phyloP scores from a whole-genome alignment of 169 alveolate genomes.

The Theileria annulata region DNA sequence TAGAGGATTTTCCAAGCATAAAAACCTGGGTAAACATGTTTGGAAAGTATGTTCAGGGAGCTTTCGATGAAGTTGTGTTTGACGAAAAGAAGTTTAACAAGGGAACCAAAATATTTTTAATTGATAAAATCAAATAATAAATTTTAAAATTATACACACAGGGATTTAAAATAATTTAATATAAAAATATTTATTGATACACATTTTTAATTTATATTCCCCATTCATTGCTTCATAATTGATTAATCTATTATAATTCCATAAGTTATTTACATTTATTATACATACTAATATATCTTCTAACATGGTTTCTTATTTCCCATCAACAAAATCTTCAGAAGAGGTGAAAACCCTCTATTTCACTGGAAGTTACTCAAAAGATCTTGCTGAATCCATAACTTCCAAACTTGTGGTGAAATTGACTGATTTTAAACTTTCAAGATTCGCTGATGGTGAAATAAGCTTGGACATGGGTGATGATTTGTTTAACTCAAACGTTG shows the following conservation, averaged over 20 bases:
- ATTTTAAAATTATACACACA: no score
- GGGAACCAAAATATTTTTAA: background rate
- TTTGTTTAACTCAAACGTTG: constrained; percentile 90
- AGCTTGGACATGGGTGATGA: constrained; percentile 86
- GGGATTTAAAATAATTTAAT: no score
- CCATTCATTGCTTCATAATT: no score
- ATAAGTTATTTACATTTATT: no score
- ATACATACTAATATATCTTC: no score
- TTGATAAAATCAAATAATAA: background rate
- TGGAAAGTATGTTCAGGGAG: background rate
- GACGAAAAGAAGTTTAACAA: background rate
- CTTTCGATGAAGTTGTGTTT: background rate
- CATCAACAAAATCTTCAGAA: background rate
- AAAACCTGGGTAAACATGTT: constrained; percentile 2
- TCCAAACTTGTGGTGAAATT: background rate
- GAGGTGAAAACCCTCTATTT: background rate
- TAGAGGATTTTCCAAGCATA: background rate
- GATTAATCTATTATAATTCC: no score
- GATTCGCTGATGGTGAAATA: constrained; percentile 95
- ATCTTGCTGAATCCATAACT: background rate
- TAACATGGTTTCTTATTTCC: background rate
- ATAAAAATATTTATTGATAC: no score
- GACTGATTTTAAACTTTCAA: constrained; percentile 6
- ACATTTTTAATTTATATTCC: no score
- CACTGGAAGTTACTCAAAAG: background rate